Percentiles rank a stretch among this genome's conserved stretches.
Conservation (phyloP, 1,284 basidiomycete species). For the Mycosarcoma mackinlayi region DNA sequence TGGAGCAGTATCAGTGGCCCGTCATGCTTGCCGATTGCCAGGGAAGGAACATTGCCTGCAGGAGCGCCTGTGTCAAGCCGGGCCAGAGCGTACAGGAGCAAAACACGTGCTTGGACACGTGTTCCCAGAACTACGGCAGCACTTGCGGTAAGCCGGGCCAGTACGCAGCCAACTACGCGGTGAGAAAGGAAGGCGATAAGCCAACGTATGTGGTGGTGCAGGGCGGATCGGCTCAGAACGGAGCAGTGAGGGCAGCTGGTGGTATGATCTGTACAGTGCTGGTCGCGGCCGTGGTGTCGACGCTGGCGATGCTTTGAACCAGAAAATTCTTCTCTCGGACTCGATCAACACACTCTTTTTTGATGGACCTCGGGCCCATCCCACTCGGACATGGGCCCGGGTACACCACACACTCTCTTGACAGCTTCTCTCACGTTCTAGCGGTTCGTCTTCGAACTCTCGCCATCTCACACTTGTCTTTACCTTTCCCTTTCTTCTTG, state of each 20-base stretch:
- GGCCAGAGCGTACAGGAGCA: conserved; percentile 45
- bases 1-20: conserved; percentile 66
- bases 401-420: not conserved
- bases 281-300: conserved; percentile 13
- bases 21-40: conserved; percentile 63
- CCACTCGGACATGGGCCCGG: not conserved
- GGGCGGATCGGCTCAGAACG: conserved; percentile 48
- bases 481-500: not conserved
- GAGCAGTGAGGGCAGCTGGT: conserved; percentile 8
- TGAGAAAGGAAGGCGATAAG: conserved; percentile 48
- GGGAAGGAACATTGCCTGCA: conserved; percentile 54
- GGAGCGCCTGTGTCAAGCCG: conserved; percentile 51
- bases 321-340: not conserved
- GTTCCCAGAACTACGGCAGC: conserved; percentile 49
- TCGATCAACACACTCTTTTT: not conserved
- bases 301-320: conserved; percentile 16
- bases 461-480: not conserved
- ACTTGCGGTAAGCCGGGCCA: conserved; percentile 61
- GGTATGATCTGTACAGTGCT: conserved; percentile 13
- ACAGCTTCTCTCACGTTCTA: too few species aligned
- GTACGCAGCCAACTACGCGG: conserved; percentile 62
- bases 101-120: conserved; percentile 48
- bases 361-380: not conserved
- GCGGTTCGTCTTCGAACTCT: too few species aligned
- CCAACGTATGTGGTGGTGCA: conserved; percentile 56